Base-by-base conservation (phyloP, 1,139 yeast genomes). In the Pichia kudriavzevii region DNA sequence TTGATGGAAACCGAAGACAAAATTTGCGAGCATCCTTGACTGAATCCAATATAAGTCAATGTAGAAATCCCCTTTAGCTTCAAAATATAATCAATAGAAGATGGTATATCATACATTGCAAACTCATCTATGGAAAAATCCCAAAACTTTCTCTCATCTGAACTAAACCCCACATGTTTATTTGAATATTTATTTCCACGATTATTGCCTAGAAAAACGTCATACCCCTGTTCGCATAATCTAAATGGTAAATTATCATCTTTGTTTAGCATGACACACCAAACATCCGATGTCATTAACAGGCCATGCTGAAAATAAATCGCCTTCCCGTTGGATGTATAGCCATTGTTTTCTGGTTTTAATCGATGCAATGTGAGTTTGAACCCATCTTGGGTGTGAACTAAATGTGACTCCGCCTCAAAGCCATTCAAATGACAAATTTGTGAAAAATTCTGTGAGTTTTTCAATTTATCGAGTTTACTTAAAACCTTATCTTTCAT, bases 171-270 rank as follows among this genome's bases (percentile, higher is more conserved):
- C 7, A 47, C 35, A 37, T 55, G 55, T 31, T 58, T 61, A 30
- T 56, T 50, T 17, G 91, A 78, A 59, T 85, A 85, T 60, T 85
- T 85, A 60, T 85, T 87, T 17, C 95, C 95, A 36, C 95, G 63
- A 52, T 85, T 85, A 56, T 85, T 85, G 2, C 95, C 95, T 44
- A 85, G 60, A 88, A 93, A 85, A n/a, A 85, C 94, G 52, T 85
- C 95, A 55, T 77, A 85, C 3, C 95, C 95, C 42, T 76, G 56
- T 43, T 83, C 88, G 38, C 79, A 83, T 30, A 88, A 64, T 3
- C 74, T 63, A 51, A 82, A 79, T 0, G 97, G 95, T 36, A 88
- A 58, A 49, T 83, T 82, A 34, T 69, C 66, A 26, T 72, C 53
- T 29, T 75, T 71, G 12, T 77, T 72, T 23, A 76, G 55, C 71